Evolutionary conservation across 805 yeast genomes (phyloP), one percentile per base, ranked within the genome.

Genomic region (Blastobotrys peoriensis): DNA sequence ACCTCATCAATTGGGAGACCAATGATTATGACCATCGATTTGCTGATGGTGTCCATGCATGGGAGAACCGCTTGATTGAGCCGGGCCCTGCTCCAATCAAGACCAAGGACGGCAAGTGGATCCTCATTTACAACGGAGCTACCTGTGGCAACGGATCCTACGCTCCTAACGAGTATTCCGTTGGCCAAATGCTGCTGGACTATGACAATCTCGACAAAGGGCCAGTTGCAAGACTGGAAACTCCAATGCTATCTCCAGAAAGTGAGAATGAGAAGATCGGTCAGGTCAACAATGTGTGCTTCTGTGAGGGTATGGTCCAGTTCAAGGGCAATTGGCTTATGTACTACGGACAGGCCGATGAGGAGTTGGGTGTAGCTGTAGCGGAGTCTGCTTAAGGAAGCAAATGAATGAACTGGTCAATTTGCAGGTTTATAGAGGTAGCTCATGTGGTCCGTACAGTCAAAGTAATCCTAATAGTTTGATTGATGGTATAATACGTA

Each of bases 331-430:
- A 42, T 15, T 42, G 45, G 45, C 27, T 42, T 27, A 16, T 42
- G 41, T 42, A 42, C 36, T 42, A 42, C 27, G 45, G 45, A n/a
- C 45, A 42, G 23, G 45, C 34, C 5, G 45, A 42, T 27, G 37
- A 30, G 18, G 41, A 42, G 35, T 40, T 42, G 16, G 45, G 41
- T 9, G 45, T 37, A 5, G 45, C 45, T 9, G 27, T 21, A 5
- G 40, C 45, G 22, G 30, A 36, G 13, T 8, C 13, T 30, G 19
- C 20, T 16, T 28, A 18, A 17, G 28, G n/a, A n/a, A n/a, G n/a
- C n/a, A n/a, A n/a, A n/a, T n/a, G n/a, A n/a, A n/a, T n/a, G n/a
- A n/a, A n/a, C n/a, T n/a, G n/a, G n/a, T n/a, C n/a, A n/a, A n/a
- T n/a, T n/a, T n/a, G n/a, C n/a, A n/a, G n/a, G n/a, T n/a, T n/a